phyloP scores from a whole-genome alignment of 306 rosid species.

The Dryas alaskensis region DNA sequence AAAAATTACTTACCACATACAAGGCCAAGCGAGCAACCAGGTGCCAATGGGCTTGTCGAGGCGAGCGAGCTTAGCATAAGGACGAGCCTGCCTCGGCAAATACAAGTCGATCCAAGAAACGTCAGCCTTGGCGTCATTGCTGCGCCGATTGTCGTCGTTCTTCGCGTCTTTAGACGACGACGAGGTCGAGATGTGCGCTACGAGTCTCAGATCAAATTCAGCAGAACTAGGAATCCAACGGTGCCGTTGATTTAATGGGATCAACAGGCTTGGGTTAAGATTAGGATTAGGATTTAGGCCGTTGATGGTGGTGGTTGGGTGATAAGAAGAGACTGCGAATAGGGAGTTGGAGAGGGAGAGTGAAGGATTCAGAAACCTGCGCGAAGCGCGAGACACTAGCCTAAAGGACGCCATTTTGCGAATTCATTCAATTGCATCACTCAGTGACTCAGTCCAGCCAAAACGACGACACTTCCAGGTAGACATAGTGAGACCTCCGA shows the following conservation, averaged over 20 bases:
- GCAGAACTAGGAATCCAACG: conserved; percentile 15
- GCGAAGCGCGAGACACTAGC: conserved; percentile 32
- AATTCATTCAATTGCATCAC: background rate
- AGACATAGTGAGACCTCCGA: no score
- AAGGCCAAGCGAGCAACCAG: conserved; percentile 96
- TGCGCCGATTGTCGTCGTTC: conserved; percentile 30
- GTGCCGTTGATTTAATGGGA: background rate
- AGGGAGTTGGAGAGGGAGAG: conserved; percentile 19
- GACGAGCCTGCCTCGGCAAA: conserved; percentile 59
- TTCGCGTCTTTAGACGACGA: conserved; percentile 45
- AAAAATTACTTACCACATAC: conserved; percentile 62
- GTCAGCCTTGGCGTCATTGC: conserved; percentile 18
- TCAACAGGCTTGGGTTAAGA: background rate
- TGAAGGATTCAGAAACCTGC: conserved; percentile 37
- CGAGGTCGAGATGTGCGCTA: conserved; percentile 46
- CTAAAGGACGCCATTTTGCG: conserved; percentile 35
- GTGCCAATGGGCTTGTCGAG: conserved; percentile 94
- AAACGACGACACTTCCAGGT: background rate
- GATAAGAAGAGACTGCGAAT: conserved; percentile 26
- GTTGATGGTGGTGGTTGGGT: conserved; percentile 15
- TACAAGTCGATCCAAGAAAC: conserved; percentile 66
- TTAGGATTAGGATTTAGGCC: conserved; percentile 5
- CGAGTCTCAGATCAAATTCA: conserved; percentile 27
- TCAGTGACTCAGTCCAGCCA: background rate
- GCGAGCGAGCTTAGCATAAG: conserved; percentile 88